Base-by-base conservation (phyloP, 78 protist genomes). In the Dictyostelium firmibasis region DNA sequence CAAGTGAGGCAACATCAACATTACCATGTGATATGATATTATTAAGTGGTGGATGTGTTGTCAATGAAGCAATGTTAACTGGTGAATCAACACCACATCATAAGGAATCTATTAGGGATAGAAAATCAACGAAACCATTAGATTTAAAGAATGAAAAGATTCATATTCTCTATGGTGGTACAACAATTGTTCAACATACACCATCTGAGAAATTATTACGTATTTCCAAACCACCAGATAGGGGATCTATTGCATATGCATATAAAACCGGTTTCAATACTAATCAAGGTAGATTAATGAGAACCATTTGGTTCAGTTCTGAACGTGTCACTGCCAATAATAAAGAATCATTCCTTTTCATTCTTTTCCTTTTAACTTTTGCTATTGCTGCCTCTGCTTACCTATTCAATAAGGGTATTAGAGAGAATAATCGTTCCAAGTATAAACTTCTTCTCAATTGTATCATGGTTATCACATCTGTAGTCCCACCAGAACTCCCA, bases 401-500 rank as follows among this genome's bases (percentile, higher is more conserved):
- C 53, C 97, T 99, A 29, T 88, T 98, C 60, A 29, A 14, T 20
- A 8, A 74, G 16, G 98, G 98, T 29, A 81, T 94, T n/a, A 36
- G 7, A 29, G 97, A 97, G 31, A 60, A 64, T 31, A 43, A 74
- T 18, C 38, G 98, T 41, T 60, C 38, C 25, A 77, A 96, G 5
- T 98, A 72, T 85, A 98, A 98, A 92, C 91, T 99, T 29, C 10
- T 98, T 9, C 93, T 99, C 20, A 83, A 98, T 70, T 97, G 99
- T 95, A 79, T 95, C 3, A 93, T 98, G 94, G 98, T 98, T 29
- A 72, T 99, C 86, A 98, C 99, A 13, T 60, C 98, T 29, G 99
- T 99, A 4, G 98, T 99, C 18, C 99, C 99, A 27, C 99, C 99
- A 1, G 99, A 99, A 83, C 92, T 99, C 25, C 99, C 99, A 43